Evolutionary conservation across 177 flowering plant genomes (phyloP), one percentile per base, ranked within the genome.

Genomic region (Vitis hybrid): DNA sequence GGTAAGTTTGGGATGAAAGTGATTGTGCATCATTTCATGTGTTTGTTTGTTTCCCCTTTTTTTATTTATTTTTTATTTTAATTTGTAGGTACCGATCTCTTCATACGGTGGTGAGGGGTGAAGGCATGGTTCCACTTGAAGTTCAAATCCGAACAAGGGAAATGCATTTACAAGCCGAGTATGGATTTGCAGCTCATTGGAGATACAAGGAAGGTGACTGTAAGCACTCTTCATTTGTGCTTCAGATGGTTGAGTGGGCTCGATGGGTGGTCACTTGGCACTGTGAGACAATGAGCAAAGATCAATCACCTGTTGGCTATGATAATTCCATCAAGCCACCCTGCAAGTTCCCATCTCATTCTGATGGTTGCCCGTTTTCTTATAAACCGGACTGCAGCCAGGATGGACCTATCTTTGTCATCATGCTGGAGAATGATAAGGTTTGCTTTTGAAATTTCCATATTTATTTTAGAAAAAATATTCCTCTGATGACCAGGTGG

Each of bases 181-280:
- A 80, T 84, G 99, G 99, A 60, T 85, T 95, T 82, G 99, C 99
- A 32, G 96, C 99, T 63, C 99, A 95, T 65, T 95, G 99, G 99
- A 90, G 94, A 71, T 95, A 95, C 83, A 95, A 95, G 78, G 99
- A 95, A 76, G 90, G 92, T 61, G 98, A 87, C 60, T 78, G 89
- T 66, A 63, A 81, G 75, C 80, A 90, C 73, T 84, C 97, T 1
- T 83, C 90, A 1, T 95, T 78, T 78, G 93, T 91, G 76, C 88
- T 92, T 77, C 97, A 93, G 73, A 92, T 90, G 99, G 98, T 95
- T 61, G 97, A 95, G 76, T 92, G 97, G 98, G 99, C 97, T 1
- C 77, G 96, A 51, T 91, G 99, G 99, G 94, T 84, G 21, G 80
- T 90, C 61, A 83, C 88, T 17, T 91, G 97, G 94, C 94, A 93